Evolutionary conservation across 169 alveolate genomes (phyloP).

Genomic region (Cryptosporidium muris): DNA sequence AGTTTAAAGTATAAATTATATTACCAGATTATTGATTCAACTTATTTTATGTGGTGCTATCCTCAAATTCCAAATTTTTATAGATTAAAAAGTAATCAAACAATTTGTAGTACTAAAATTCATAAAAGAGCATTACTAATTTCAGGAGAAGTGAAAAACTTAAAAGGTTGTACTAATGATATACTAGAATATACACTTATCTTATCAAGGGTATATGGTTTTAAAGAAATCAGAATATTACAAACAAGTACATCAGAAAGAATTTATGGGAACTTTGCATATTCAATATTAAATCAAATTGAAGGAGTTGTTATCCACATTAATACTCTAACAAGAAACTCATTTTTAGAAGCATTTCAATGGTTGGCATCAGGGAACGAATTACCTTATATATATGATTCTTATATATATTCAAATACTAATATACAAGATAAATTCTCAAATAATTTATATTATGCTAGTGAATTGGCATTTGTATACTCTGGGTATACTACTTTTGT

Average conservation of each 20-base stretch:
- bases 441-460: neutral
- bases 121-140: slow-evolving; percentile 39
- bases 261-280: slow-evolving; percentile 42
- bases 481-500: slow-evolving; percentile 6
- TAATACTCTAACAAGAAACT: slow-evolving; percentile 24
- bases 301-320: slow-evolving; percentile 44
- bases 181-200: slow-evolving; percentile 52
- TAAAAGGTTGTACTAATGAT: slow-evolving; percentile 64
- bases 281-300: slow-evolving; percentile 13
- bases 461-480: slow-evolving; percentile 8
- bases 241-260: slow-evolving; percentile 34
- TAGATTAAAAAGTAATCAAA: neutral
- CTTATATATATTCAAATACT: neutral
- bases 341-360: slow-evolving; percentile 59
- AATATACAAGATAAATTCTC: neutral
- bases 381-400: neutral
- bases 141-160: slow-evolving; percentile 41
- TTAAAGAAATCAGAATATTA: slow-evolving; percentile 51
- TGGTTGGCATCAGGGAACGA: slow-evolving; percentile 31
- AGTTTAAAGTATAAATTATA: too few relatives aligned
- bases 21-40: too few relatives aligned
- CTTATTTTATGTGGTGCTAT: slow-evolving; percentile 11
- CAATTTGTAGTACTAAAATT: neutral
- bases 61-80: slow-evolving; percentile 1
- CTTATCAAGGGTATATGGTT: slow-evolving; percentile 29